These are phyloP conservation scores for Eruca vesicaria DNA, from an alignment of 441 rosid genomes.

Conservation along the genomic window DNA sequence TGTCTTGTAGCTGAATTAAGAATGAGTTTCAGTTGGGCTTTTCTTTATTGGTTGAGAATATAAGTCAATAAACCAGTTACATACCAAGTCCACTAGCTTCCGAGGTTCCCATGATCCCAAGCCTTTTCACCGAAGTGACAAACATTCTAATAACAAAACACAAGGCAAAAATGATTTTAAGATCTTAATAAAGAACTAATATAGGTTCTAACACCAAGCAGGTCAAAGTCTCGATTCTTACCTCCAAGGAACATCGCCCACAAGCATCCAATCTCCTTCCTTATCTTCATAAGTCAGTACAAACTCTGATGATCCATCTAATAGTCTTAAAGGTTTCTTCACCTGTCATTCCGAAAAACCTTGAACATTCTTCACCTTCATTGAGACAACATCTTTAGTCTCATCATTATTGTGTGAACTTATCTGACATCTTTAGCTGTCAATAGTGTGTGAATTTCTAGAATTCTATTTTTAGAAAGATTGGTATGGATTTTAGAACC, in stretches of 20 bases:
- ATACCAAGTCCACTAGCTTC: slow-evolving; percentile 37
- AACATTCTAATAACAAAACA: slow-evolving; percentile 24
- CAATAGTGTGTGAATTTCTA: no score
- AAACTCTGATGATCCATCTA: background rate
- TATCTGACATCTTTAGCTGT: no score
- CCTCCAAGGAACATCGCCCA: slow-evolving; percentile 79
- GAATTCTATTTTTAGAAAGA: background rate
- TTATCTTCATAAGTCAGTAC: slow-evolving; percentile 52
- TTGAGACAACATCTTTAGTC: no score
- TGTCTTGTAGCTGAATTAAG: slow-evolving; percentile 63
- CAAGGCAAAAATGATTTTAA: background rate
- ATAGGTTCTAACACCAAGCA: background rate
- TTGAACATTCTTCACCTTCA: no score
- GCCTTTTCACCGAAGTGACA: slow-evolving; percentile 24
- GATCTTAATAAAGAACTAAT: background rate
- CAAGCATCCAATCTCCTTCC: slow-evolving; percentile 77
- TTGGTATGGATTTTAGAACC: no score
- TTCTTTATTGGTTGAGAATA: background rate
- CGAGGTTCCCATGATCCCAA: slow-evolving; percentile 25
- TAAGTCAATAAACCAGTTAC: background rate
- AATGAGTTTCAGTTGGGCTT: background rate
- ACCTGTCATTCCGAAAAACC: no score
- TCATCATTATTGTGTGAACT: no score
- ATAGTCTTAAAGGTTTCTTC: background rate
- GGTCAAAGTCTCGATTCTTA: slow-evolving; percentile 22